Evolutionary conservation across 2,329 filamentous ascomycete species (phyloP).

Genomic region (Ceratocystis destructans): DNA sequence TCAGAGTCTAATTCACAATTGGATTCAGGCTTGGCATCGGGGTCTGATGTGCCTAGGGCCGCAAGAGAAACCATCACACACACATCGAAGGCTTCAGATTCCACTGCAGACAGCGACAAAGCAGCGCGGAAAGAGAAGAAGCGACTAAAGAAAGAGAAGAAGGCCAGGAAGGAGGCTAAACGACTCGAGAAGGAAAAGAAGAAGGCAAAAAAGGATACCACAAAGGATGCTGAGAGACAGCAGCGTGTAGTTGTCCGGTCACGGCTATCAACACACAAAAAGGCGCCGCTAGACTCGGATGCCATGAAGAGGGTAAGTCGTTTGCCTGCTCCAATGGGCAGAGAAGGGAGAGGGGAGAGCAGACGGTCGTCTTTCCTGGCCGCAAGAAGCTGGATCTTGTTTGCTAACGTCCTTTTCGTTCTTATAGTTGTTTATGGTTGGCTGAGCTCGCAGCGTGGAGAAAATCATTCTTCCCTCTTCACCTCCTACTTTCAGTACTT

Average conservation of each 20-base stretch:
- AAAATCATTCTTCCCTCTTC: not conserved
- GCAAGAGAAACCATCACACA: not conserved
- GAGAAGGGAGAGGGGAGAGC: not conserved
- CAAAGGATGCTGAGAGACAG: constrained; percentile 6
- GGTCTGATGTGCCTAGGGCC: not conserved
- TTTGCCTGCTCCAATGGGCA: not conserved
- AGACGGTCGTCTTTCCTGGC: not conserved
- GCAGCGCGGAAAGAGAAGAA: constrained; percentile 17
- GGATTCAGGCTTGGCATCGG: not conserved
- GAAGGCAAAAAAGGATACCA: not conserved
- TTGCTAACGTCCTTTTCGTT: constrained; percentile 2
- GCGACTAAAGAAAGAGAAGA: constrained; percentile 14
- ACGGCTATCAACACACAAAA: constrained; percentile 15
- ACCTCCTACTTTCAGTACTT: too few relatives aligned
- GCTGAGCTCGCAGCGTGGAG: constrained; percentile 1
- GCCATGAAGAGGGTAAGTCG: constrained; percentile 17
- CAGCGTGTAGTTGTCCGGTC: constrained; percentile 15
- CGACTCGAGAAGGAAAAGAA: constrained; percentile 11
- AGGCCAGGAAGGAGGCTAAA: constrained; percentile 7
- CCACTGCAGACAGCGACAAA: not conserved
- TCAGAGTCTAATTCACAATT: not conserved
- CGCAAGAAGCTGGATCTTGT: too few relatives aligned
- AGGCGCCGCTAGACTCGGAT: constrained; percentile 17
- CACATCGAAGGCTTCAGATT: not conserved
- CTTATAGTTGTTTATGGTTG: constrained; percentile 15